These are phyloP conservation scores for Lichtheimia ornata DNA, from an alignment of 371 early-diverging fungal genomes.

Conservation along the genomic window DNA sequence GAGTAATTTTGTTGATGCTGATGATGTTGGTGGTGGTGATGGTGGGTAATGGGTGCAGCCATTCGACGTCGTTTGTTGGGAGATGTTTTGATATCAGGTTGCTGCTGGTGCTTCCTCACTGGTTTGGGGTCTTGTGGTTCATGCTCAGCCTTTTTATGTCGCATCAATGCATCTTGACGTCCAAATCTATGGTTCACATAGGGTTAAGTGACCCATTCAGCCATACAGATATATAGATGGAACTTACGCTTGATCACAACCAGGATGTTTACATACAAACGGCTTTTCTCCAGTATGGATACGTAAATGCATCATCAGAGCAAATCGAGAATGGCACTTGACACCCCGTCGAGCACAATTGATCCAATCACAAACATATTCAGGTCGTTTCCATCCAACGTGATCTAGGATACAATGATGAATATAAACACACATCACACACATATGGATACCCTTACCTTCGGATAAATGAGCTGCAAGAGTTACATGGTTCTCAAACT, in stretches of 20 bases:
- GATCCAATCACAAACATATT: conserved; percentile 66
- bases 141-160: conserved; percentile 39
- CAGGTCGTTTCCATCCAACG: conserved; percentile 66
- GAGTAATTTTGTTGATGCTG: not conserved
- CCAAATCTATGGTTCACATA: conserved; percentile 34
- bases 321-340: conserved; percentile 66
- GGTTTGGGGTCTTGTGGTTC: conserved; percentile 5
- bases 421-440: not conserved
- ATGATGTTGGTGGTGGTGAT: not conserved
- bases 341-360: conserved; percentile 60
- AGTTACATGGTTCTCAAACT: conserved; percentile 39
- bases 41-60: not conserved
- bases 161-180: conserved; percentile 43
- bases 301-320: conserved; percentile 67
- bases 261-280: conserved; percentile 51
- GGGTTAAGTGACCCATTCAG: too few species aligned
- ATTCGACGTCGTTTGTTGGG: not conserved
- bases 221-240: too few species aligned
- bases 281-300: conserved; percentile 75
- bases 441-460: conserved; percentile 26
- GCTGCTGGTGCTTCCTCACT: not conserved
- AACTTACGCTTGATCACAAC: conserved; percentile 47
- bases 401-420: conserved; percentile 43
- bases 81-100: conserved; percentile 3
- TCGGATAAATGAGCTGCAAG: conserved; percentile 61